phyloP scores from a whole-genome alignment of 768 basidiomycete species.

The Boletales sp. region DNA sequence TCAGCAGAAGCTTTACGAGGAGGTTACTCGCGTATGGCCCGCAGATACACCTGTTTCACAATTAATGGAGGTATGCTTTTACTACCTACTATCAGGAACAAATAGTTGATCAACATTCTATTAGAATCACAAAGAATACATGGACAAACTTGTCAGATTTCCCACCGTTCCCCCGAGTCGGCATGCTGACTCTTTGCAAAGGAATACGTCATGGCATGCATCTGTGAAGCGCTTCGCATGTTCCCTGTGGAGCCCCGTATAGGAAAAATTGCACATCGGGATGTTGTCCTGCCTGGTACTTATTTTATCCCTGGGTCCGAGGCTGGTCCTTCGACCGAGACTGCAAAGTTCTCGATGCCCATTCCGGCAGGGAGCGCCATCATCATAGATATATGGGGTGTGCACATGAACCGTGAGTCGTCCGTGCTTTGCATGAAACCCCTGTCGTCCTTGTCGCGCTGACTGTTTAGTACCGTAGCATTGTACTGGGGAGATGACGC shows the following conservation, averaged over 20 bases:
- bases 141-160: constrained; percentile 34
- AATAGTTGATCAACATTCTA: not conserved
- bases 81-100: not conserved
- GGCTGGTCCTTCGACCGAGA: constrained; percentile 11
- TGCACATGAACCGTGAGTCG: constrained; percentile 45
- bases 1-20: constrained; percentile 45
- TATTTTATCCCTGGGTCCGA: constrained; percentile 30
- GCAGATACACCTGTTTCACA: constrained; percentile 26
- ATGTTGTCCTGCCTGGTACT: constrained; percentile 34
- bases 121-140: constrained; percentile 39
- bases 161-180: not conserved
- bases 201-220: constrained; percentile 41
- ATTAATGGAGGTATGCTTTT: constrained; percentile 26
- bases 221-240: constrained; percentile 46
- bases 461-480: constrained; percentile 25
- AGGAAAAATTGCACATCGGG: constrained; percentile 30
- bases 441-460: not conserved
- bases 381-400: constrained; percentile 38
- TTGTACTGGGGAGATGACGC: constrained; percentile 48
- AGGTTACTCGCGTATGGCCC: constrained; percentile 40
- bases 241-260: constrained; percentile 38
- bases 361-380: constrained; percentile 38
- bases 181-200: constrained; percentile 14
- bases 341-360: constrained; percentile 31
- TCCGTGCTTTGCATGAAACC: not conserved